Evolutionary conservation across 139 green algal species (phyloP).

Genomic region (Choricystis sp.): DNA sequence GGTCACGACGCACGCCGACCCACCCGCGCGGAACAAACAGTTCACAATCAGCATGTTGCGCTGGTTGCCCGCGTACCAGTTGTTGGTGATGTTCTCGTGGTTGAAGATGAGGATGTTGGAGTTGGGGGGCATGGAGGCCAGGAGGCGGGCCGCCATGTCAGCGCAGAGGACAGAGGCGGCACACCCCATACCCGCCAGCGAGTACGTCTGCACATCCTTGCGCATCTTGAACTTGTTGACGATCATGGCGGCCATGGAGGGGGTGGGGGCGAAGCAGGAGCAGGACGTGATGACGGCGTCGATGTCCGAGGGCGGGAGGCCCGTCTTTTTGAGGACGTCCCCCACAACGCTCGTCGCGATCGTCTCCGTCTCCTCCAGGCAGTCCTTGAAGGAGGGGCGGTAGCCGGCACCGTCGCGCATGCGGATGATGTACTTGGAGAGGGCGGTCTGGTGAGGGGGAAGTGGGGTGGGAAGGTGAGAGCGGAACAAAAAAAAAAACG

Average conservation of each 20-base stretch:
- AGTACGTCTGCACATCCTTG: conserved; percentile 24
- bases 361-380: neutral
- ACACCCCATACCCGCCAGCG: conserved; percentile 38
- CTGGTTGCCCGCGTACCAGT: conserved; percentile 66
- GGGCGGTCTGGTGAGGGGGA: too few relatives aligned
- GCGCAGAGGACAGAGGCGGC: conserved; percentile 16
- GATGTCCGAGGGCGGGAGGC: conserved; percentile 19
- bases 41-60: conserved; percentile 94
- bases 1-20: conserved; percentile 73
- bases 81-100: conserved; percentile 3
- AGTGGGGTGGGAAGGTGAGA: too few relatives aligned
- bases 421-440: neutral
- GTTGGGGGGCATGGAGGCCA: neutral
- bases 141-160: conserved; percentile 20
- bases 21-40: conserved; percentile 88
- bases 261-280: conserved; percentile 65
- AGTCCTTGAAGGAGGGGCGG: neutral
- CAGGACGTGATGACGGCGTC: conserved; percentile 55
- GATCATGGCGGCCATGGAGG: conserved; percentile 58
- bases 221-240: conserved; percentile 63
- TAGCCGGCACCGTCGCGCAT: neutral
- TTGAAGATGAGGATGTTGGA: conserved; percentile 2
- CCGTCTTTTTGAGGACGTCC: conserved; percentile 27
- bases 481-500: too few relatives aligned
- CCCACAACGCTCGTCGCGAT: neutral